Conservation (phyloP, 1,284 basidiomycete genomes). For the Uromyces viciae-fabae region DNA sequence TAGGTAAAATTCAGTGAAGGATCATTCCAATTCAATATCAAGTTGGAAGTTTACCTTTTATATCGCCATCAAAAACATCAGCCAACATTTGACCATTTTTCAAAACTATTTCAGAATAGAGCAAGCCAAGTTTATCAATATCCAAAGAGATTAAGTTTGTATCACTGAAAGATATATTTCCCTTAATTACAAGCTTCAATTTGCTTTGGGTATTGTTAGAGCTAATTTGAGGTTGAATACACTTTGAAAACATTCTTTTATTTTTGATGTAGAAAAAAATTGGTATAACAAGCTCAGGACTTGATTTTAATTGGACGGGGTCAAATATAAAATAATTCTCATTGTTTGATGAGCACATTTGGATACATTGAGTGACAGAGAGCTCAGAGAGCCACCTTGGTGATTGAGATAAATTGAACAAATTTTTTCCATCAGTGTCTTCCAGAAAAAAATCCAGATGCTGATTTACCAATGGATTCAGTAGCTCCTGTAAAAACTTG, state of each 20-base stretch:
- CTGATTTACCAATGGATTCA: neutral
- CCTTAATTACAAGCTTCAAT: neutral
- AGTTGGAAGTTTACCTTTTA: no score
- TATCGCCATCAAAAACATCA: neutral
- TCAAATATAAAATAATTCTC: constrained; percentile 11
- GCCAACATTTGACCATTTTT: neutral
- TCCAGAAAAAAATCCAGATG: neutral
- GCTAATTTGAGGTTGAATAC: neutral
- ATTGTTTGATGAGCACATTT: neutral
- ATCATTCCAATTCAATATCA: no score
- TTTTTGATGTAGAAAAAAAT: neutral
- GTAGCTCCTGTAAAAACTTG: neutral
- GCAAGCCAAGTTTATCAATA: neutral
- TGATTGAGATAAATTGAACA: constrained; percentile 15
- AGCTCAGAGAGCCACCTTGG: neutral
- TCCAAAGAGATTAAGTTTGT: neutral
- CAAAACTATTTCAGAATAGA: neutral
- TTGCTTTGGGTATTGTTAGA: neutral
- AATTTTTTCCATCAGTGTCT: neutral
- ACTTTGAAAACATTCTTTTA: neutral
- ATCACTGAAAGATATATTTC: neutral
- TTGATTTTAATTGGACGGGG: neutral
- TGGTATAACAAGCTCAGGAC: neutral
- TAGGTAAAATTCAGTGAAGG: no score
- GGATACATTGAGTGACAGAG: neutral